Percentiles rank a stretch among this genome's conserved stretches.
These are phyloP conservation scores for Aspergillus tubingensis DNA, from an alignment of 2,329 filamentous ascomycete species.

Conservation along the genomic window DNA sequence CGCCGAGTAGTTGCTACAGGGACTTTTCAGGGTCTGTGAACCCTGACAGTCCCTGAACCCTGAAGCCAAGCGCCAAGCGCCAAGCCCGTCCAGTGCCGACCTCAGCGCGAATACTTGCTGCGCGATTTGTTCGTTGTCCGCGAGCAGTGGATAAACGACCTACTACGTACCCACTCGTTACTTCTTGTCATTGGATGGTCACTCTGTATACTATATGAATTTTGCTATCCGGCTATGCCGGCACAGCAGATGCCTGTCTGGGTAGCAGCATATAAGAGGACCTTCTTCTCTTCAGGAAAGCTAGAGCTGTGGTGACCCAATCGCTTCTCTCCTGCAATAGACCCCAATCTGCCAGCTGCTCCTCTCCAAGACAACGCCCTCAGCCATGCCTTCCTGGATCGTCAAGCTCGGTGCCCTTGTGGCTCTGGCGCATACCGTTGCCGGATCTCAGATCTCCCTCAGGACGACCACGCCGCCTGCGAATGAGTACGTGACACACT, in stretches of 20 bases:
- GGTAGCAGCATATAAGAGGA: background rate
- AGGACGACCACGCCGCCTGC: slow-evolving; percentile 17
- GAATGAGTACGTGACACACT: slow-evolving; percentile 16
- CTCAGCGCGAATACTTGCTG: background rate
- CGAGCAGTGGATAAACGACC: background rate
- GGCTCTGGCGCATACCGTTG: slow-evolving; percentile 17
- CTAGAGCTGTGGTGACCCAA: background rate
- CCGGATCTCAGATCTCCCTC: slow-evolving; percentile 15
- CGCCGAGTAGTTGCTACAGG: too few species aligned
- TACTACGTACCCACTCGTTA: background rate
- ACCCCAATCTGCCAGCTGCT: background rate
- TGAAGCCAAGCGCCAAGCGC: background rate
- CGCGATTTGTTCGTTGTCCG: background rate
- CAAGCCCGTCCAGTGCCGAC: background rate
- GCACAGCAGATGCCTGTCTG: background rate
- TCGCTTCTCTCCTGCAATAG: background rate
- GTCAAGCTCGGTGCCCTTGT: slow-evolving; percentile 16
- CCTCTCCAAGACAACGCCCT: background rate
- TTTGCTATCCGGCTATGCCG: background rate
- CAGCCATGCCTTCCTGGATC: slow-evolving; percentile 15
- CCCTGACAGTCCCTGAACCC: too few species aligned
- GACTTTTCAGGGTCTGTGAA: background rate
- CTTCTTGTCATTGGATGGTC: background rate
- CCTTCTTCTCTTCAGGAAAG: background rate
- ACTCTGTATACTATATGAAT: background rate